Evolutionary conservation across 208 protist genomes (phyloP).

Genomic region (Entamoeba invadens): DNA sequence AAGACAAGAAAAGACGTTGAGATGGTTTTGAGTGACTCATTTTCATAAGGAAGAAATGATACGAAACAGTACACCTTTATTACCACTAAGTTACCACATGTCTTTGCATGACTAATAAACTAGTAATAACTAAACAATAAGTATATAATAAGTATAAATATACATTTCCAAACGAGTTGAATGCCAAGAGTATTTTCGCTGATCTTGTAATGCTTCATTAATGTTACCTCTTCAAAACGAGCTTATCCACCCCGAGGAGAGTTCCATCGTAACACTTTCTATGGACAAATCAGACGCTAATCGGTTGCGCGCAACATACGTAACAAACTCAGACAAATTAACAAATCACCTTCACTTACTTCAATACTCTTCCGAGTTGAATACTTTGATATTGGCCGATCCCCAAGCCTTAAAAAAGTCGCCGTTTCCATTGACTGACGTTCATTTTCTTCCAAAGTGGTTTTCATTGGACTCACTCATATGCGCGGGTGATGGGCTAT

Average conservation of each 20-base stretch:
- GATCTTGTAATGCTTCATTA: not conserved
- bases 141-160: too few species aligned
- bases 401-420: not conserved
- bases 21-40: too few species aligned
- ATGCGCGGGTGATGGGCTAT: not conserved
- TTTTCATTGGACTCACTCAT: not conserved
- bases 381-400: not conserved
- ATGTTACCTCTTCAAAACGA: not conserved
- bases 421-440: not conserved
- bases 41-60: too few species aligned
- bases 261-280: not conserved
- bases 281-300: not conserved
- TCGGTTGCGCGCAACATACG: not conserved
- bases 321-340: not conserved
- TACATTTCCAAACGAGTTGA: too few species aligned
- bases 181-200: not conserved
- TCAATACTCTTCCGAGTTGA: not conserved
- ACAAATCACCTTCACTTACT: not conserved
- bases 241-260: not conserved
- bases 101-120: too few species aligned
- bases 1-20: too few species aligned
- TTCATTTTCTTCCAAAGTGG: not conserved
- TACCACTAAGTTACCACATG: too few species aligned
- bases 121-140: too few species aligned
- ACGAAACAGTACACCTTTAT: too few species aligned